A percentile compares a stretch with the other conserved stretches of the same genome.
Conservation (phyloP, 176 grass and related monocot genomes). For the Olyra latifolia region DNA sequence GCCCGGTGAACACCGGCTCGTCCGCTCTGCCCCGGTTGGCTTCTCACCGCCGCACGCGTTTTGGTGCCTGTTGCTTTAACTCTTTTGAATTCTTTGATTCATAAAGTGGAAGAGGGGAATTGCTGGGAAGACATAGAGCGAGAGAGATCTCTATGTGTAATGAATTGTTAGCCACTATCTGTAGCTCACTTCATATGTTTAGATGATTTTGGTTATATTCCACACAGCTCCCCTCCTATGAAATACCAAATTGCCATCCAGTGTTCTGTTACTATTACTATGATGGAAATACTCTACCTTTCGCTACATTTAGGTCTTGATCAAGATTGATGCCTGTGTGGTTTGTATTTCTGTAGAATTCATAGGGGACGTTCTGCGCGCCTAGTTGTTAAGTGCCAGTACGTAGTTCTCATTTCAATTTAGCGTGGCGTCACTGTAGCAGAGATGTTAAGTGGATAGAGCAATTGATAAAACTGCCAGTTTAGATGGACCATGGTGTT, state of each 20-base stretch:
- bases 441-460: not conserved
- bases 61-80: not conserved
- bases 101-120: not conserved
- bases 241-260: not conserved
- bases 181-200: not conserved
- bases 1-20: conserved; percentile 29
- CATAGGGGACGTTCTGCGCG: not conserved
- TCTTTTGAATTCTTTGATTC: not conserved
- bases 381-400: not conserved
- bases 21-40: not conserved
- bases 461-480: not conserved
- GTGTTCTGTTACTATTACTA: not conserved
- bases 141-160: not conserved
- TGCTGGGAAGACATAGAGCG: not conserved
- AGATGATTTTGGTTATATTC: conserved; percentile 16
- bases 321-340: conserved; percentile 2
- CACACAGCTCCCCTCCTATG: not conserved
- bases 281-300: not conserved
- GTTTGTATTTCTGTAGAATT: not conserved
- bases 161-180: not conserved
- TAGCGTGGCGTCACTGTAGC: not conserved
- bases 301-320: not conserved
- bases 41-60: not conserved
- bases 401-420: not conserved
- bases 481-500: not conserved